Percentiles rank a stretch among this genome's conserved stretches.
phyloP scores from a whole-genome alignment of 345 rosid species.

The Jatropha curcas region DNA sequence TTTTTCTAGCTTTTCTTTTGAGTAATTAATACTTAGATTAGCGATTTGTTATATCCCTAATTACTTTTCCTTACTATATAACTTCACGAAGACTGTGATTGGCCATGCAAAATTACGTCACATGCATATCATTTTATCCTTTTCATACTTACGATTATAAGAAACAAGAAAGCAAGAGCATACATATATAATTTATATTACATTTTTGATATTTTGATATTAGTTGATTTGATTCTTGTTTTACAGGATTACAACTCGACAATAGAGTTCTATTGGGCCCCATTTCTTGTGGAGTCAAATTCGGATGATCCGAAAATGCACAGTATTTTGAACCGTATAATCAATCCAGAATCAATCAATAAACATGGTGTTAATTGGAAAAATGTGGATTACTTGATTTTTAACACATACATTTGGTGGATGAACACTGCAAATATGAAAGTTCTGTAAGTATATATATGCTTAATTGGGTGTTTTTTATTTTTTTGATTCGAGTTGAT shows the following conservation, averaged over 20 bases:
- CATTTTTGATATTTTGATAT: not conserved
- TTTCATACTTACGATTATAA: too few relatives aligned
- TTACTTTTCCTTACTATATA: too few relatives aligned
- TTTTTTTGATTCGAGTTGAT: not conserved
- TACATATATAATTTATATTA: not conserved
- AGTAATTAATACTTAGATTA: too few relatives aligned
- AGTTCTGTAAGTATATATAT: conserved; percentile 55
- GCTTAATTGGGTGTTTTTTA: not conserved
- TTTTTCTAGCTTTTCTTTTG: not conserved
- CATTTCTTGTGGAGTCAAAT: conserved; percentile 90
- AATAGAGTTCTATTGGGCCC: conserved; percentile 90
- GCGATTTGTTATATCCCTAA: too few relatives aligned
- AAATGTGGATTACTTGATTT: conserved; percentile 63
- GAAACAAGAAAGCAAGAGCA: too few relatives aligned
- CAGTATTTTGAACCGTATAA: conserved; percentile 63
- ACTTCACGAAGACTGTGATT: not conserved
- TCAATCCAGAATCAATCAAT: conserved; percentile 73
- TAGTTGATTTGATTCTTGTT: not conserved
- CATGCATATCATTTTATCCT: too few relatives aligned
- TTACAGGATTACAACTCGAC: conserved; percentile 87
- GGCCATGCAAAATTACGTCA: conserved; percentile 3
- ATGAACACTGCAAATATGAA: conserved; percentile 64
- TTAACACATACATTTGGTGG: conserved; percentile 96
- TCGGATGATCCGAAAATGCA: conserved; percentile 82
- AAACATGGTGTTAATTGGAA: conserved; percentile 88